phyloP scores from a whole-genome alignment of 352 stramenopile species.

The Globisporangium cederbergense region DNA sequence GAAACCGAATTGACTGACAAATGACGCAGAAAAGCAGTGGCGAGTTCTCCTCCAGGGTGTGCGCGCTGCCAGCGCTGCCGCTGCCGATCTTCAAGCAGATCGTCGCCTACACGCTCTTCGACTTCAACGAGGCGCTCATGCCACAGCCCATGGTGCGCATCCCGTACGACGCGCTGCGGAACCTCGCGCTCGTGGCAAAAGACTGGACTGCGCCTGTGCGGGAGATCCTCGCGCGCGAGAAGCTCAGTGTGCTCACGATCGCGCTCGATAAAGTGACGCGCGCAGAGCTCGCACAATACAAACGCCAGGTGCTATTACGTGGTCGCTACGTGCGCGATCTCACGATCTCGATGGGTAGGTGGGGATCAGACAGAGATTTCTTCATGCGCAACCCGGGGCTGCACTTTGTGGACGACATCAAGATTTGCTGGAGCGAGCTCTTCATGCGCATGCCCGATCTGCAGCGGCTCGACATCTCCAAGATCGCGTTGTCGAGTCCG shows the following conservation, averaged over 20 bases:
- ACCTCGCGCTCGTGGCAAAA: constrained; percentile 31
- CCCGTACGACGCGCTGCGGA: constrained; percentile 12
- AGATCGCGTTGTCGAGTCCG: constrained; percentile 28
- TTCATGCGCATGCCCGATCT: constrained; percentile 35
- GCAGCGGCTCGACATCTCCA: constrained; percentile 35
- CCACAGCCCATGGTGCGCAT: constrained; percentile 9
- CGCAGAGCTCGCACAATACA: constrained; percentile 17
- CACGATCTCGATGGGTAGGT: constrained; percentile 24
- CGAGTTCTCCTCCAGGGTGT: not conserved
- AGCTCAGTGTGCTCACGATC: constrained; percentile 28
- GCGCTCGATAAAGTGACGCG: constrained; percentile 27
- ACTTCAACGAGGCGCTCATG: constrained; percentile 18
- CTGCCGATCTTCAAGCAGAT: constrained; percentile 30
- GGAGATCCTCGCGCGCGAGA: constrained; percentile 25
- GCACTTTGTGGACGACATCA: constrained; percentile 20
- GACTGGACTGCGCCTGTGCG: constrained; percentile 30
- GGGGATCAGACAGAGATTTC: constrained; percentile 20
- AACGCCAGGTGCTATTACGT: constrained; percentile 21
- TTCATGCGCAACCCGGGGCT: constrained; percentile 23
- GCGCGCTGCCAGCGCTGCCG: constrained; percentile 19
- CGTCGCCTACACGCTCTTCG: constrained; percentile 27
- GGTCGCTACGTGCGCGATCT: constrained; percentile 26
- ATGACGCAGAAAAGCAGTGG: constrained; percentile 6
- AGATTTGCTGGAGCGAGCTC: constrained; percentile 35
- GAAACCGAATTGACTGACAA: too few species aligned